Evolutionary conservation across 331 rosid genomes (phyloP).

Genomic region (Telfairia occidentalis): DNA sequence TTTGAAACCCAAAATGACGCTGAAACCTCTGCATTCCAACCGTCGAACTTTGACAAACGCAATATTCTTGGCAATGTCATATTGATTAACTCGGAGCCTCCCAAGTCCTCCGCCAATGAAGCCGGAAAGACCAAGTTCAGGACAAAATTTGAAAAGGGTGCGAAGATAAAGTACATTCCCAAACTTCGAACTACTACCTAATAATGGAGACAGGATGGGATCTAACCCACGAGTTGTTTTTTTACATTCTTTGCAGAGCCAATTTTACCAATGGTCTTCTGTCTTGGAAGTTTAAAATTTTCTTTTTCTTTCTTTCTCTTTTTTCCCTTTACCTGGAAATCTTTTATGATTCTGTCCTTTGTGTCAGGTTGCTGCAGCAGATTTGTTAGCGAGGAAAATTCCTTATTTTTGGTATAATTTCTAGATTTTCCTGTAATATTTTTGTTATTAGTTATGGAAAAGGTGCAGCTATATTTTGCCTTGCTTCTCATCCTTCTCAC

Average conservation of each 20-base stretch:
- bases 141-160: conserved; percentile 36
- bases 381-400: conserved; percentile 8
- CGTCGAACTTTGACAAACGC: conserved; percentile 22
- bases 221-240: conserved; percentile 17
- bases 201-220: conserved; percentile 26
- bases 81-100: conserved; percentile 15
- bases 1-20: conserved; percentile 18
- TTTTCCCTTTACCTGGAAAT: conserved; percentile 24
- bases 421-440: conserved; percentile 15
- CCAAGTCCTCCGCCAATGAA: conserved; percentile 23
- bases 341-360: conserved; percentile 25
- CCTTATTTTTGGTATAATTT: conserved; percentile 15
- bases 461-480: not conserved
- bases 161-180: conserved; percentile 46
- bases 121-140: conserved; percentile 38
- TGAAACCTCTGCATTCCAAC: conserved; percentile 20
- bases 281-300: conserved; percentile 38
- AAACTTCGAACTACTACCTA: conserved; percentile 35
- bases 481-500: not conserved
- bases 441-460: conserved; percentile 9
- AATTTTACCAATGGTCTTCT: conserved; percentile 57
- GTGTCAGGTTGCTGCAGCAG: conserved; percentile 22
- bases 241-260: conserved; percentile 46
- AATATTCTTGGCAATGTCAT: conserved; percentile 26
- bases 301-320: not conserved